Conservation (phyloP, 1,284 basidiomycete genomes). For the Pseudozyma thailandica region DNA sequence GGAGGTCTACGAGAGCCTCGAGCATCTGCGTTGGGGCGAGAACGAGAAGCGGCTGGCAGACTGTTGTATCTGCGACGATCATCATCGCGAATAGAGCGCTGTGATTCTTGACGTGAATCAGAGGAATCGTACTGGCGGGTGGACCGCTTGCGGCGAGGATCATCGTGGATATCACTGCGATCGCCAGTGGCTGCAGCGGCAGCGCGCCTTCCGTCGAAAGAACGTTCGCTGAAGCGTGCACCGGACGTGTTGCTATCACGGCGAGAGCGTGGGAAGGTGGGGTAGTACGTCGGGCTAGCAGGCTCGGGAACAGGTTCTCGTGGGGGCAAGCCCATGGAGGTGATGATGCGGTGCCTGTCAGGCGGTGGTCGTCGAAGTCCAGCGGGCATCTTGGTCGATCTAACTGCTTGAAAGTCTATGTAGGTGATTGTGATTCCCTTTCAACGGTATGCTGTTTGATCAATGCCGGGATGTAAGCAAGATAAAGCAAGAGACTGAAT, state of each 20-base stretch:
- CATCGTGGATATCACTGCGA: conserved; percentile 10
- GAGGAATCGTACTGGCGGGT: conserved; percentile 13
- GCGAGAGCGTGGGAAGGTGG: conserved; percentile 32
- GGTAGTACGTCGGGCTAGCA: conserved; percentile 24
- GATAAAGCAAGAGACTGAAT: no score
- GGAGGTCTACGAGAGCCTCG: conserved; percentile 22
- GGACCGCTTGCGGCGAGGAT: conserved; percentile 13
- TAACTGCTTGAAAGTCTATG: background rate
- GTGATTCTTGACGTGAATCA: conserved; percentile 19
- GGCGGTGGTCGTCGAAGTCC: conserved; percentile 29
- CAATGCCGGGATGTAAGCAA: no score
- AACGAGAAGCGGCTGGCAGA: conserved; percentile 13
- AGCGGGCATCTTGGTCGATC: conserved; percentile 20
- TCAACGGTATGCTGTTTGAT: no score
- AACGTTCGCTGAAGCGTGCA: conserved; percentile 30
- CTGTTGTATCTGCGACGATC: conserved; percentile 19
- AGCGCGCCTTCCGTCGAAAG: conserved; percentile 23
- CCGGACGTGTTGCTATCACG: conserved; percentile 16
- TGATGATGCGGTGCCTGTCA: conserved; percentile 38
- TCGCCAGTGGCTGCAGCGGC: conserved; percentile 11
- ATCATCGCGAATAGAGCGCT: conserved; percentile 7
- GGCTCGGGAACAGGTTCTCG: conserved; percentile 32
- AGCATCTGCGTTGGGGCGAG: conserved; percentile 8
- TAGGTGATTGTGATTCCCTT: no score
- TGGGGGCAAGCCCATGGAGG: conserved; percentile 41